A percentile compares a stretch with the other conserved stretches of the same genome.
phyloP scores from a whole-genome alignment of 441 rosid species.

The Erodium texanum region DNA sequence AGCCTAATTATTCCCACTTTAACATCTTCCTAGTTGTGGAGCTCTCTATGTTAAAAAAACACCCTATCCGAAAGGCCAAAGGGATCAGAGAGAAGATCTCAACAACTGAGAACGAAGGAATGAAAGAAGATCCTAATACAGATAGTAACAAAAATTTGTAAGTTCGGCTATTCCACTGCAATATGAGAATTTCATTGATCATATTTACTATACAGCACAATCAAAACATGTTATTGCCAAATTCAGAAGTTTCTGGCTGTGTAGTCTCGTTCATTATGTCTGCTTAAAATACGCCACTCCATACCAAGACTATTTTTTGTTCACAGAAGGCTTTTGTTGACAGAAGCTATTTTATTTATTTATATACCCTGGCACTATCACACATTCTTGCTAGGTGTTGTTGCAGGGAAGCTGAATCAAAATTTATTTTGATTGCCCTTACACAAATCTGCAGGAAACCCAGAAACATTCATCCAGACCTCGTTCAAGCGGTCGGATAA shows the following conservation, averaged over 20 bases:
- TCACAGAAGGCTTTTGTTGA: too few species aligned
- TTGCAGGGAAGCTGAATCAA: neutral
- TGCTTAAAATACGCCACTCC: too few species aligned
- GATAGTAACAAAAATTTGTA: neutral
- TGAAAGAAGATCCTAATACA: neutral
- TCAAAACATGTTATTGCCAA: neutral
- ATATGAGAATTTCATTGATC: neutral
- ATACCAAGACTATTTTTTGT: too few species aligned
- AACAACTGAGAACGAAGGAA: neutral
- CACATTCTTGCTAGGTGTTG: neutral
- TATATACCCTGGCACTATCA: neutral
- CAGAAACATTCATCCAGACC: slow-evolving; percentile 39
- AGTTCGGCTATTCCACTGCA: neutral
- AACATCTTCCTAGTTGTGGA: neutral
- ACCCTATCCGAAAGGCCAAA: neutral
- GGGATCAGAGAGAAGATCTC: neutral
- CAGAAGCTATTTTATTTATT: neutral
- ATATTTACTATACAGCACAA: neutral
- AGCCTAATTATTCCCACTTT: slow-evolving; percentile 17
- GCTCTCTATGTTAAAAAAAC: neutral
- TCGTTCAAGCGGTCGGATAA: slow-evolving; percentile 33
- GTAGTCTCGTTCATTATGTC: too few species aligned
- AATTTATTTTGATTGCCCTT: neutral
- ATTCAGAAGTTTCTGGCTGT: neutral
- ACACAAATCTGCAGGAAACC: slow-evolving; percentile 15